A percentile compares a stretch with the other conserved stretches of the same genome.
phyloP scores from a whole-genome alignment of 257 asterid genomes.

The Solanum chmielewskii region DNA sequence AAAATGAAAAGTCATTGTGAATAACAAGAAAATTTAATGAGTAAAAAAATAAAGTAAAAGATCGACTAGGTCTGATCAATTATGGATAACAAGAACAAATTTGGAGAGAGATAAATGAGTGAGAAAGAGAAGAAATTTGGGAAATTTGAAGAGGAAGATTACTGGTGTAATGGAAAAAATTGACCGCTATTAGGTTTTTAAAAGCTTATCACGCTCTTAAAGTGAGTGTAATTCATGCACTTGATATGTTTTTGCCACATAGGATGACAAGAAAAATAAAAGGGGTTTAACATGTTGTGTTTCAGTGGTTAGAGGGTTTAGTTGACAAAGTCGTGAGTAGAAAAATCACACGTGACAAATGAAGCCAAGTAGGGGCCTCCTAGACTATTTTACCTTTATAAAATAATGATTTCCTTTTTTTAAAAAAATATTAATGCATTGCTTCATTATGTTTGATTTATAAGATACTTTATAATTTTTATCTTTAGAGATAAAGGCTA shows the following conservation, averaged over 20 bases:
- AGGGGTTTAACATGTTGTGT: background rate
- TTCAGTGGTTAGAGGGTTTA: background rate
- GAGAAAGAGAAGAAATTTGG: background rate
- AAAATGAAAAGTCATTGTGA: too few species aligned
- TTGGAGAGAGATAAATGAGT: background rate
- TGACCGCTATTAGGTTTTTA: background rate
- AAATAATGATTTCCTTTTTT: background rate
- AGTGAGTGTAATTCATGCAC: background rate
- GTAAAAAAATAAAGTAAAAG: background rate
- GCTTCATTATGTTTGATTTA: background rate
- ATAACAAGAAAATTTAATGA: too few species aligned
- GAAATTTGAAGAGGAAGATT: background rate
- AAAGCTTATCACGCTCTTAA: background rate
- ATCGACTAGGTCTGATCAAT: background rate
- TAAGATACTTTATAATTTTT: background rate
- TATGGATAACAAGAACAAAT: background rate
- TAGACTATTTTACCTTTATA: background rate
- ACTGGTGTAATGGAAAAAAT: background rate
- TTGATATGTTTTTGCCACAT: background rate
- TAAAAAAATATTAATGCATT: background rate
- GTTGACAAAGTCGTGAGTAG: background rate
- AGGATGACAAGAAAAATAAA: background rate
- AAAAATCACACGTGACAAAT: background rate
- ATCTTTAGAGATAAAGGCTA: background rate
- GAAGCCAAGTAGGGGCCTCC: background rate